Evolutionary conservation across 1,284 basidiomycete genomes (phyloP), one percentile per base, ranked within the genome.

Genomic region (Retiboletus flavoniger): DNA sequence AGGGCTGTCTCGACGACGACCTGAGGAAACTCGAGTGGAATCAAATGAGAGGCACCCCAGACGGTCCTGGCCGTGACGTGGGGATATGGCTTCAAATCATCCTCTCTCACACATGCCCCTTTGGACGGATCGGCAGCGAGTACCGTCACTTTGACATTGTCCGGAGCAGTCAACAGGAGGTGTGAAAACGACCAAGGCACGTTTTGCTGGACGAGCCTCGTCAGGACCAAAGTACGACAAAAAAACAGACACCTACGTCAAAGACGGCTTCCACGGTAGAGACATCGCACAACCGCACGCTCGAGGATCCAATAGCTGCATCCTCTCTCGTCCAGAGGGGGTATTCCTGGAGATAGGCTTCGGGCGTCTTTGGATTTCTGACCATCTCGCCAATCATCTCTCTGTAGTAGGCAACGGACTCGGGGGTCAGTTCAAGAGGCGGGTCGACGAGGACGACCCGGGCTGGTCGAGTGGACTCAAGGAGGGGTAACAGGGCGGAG

Each of bases 381-480:
- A 51, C 0, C 0, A 1, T 0, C 17, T 31, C 17, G n/a, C 7
- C 1, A 3, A 46, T 16, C 4, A 11, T 0, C 21, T 13, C 3
- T 21, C 6, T 39, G 17, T 26, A 4, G 7, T 1, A 1, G 4
- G 38, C 19, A 2, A 11, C 0, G 8, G 1, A 0, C 21, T 50
- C 41, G 7, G 51, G 11, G 4, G 21, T 2, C 11, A 1, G 3
- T n/a, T 60, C 50, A 10, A 63, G 24, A 5, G 61, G 58, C 2
- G 63, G 61, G 7, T 62, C 60, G 14, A 48, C 7, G 21, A 64
- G 60, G 21, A 62, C 24, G 36, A 65, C 50, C 0, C 17, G 46
- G 21, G 61, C 50, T 2, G 36, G 7, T 24, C 28, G 50, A 8
- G 42, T 16, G 9, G 48, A 42, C 5, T 52, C 42, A 29, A 63